Evolutionary conservation across 352 stramenopile genomes (phyloP), one percentile per base, ranked within the genome.

Genomic region (Plasmopara muralis): DNA sequence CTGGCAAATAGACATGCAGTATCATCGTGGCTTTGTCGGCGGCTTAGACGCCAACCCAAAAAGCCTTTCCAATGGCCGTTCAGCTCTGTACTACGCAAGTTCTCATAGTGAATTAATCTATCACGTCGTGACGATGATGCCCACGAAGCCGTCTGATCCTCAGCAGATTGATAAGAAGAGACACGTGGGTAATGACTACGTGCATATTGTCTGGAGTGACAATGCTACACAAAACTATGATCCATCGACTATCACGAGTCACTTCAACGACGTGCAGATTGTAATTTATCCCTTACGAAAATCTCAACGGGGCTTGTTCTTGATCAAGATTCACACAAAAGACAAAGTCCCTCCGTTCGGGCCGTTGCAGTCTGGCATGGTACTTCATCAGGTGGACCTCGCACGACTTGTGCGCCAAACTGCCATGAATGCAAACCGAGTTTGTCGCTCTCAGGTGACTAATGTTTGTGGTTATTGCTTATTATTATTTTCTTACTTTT

Each of bases 81-180:
- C 58, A n/a, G 78, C 82, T 4, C 46, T 93, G 13, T 94, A 94
- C 54, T 94, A 85, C 50, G 78, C 84, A 5, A 88, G 72, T 16
- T 85, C 76, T 44, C 81, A 89, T 55, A 86, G 75, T 47, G 84
- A 94, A 64, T 74, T 94, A n/a, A 72, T 89, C 47, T 94, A 89
- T 56, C 84, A 94, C 45, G 77, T 94, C 13, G 80, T 94, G 35
- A 93, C 82, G 13, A 92, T 78, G 75, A 94, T 94, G 82, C 82
- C 82, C 6, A 93, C 84, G 4, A 90, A 90, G 48, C 43, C 72
- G 1, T 70, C 65, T 9, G 84, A 94, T 40, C 69, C 69, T 9
- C 82, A 94, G 64, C 84, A 94, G 51, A 94, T 94, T 47, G 84
- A 94, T 51, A 94, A 94, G 61, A 94, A 94, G 66, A 72, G 84